Evolutionary conservation across 176 grass and related monocot genomes (phyloP).

Genomic region (Thinopyrum elongatum): DNA sequence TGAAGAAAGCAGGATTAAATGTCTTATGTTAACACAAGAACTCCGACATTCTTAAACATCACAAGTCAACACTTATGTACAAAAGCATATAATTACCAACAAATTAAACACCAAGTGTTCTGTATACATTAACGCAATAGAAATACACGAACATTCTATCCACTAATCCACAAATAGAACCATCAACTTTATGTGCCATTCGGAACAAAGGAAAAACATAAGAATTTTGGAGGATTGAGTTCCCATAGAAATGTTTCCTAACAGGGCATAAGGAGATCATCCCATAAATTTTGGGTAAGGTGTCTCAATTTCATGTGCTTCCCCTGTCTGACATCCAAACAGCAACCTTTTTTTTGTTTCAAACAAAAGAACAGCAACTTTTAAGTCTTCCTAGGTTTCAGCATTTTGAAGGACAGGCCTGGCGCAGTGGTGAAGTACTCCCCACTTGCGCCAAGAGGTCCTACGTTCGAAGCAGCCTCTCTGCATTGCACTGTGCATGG

Average conservation of each 20-base stretch:
- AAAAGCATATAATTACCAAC: background rate
- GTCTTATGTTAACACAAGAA: background rate
- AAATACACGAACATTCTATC: background rate
- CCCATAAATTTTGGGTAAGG: background rate
- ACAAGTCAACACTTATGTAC: background rate
- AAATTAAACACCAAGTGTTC: background rate
- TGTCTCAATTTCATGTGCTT: background rate
- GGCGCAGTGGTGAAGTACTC: too few relatives aligned
- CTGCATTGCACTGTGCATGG: too few relatives aligned
- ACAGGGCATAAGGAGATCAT: background rate
- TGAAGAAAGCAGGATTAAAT: slow-evolving; percentile 15
- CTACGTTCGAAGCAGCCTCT: too few relatives aligned
- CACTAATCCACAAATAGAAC: background rate
- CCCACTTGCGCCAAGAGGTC: too few relatives aligned
- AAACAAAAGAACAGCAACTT: too few relatives aligned
- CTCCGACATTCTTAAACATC: background rate
- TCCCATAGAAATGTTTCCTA: background rate
- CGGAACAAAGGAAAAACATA: background rate
- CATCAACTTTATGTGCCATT: background rate
- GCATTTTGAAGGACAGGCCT: too few relatives aligned
- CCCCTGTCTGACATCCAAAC: background rate
- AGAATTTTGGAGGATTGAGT: background rate
- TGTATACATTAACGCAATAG: background rate
- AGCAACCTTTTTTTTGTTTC: too few relatives aligned
- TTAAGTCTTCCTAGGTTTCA: too few relatives aligned